phyloP scores from a whole-genome alignment of 257 asterid genomes.

The Vinca minor region DNA sequence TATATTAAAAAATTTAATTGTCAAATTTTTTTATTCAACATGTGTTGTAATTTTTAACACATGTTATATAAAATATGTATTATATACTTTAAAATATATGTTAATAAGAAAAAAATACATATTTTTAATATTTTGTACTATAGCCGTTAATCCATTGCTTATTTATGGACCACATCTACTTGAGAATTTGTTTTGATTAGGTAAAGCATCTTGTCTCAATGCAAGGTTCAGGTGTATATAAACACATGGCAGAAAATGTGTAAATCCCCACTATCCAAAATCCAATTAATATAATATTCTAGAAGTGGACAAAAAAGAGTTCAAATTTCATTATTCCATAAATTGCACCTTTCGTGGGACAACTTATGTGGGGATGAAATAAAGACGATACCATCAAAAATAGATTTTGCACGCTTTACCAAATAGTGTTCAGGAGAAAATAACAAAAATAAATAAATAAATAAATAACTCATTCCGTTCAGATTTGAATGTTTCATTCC shows the following conservation, averaged over 20 bases:
- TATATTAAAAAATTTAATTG: no score
- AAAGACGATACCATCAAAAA: not conserved
- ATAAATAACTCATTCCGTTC: no score
- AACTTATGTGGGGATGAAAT: not conserved
- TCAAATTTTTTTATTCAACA: no score
- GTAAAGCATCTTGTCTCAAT: conserved; percentile 2
- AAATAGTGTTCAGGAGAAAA: no score
- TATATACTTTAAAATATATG: no score
- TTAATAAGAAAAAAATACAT: not conserved
- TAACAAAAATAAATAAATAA: no score
- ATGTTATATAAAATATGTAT: no score
- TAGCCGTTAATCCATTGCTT: not conserved
- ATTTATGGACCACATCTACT: not conserved
- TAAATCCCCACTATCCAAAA: not conserved
- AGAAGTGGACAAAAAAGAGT: not conserved
- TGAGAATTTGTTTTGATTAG: not conserved
- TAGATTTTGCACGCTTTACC: not conserved
- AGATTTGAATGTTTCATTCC: no score
- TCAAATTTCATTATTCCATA: not conserved
- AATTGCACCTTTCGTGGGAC: not conserved
- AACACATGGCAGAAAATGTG: not conserved
- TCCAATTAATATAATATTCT: not conserved
- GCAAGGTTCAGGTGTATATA: not conserved
- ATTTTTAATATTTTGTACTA: no score
- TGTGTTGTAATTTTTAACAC: no score